A percentile compares a stretch with the other conserved stretches of the same genome.
These are phyloP conservation scores for Eucalyptus tenuipes DNA, from an alignment of 345 rosid genomes.

Conservation along the genomic window DNA sequence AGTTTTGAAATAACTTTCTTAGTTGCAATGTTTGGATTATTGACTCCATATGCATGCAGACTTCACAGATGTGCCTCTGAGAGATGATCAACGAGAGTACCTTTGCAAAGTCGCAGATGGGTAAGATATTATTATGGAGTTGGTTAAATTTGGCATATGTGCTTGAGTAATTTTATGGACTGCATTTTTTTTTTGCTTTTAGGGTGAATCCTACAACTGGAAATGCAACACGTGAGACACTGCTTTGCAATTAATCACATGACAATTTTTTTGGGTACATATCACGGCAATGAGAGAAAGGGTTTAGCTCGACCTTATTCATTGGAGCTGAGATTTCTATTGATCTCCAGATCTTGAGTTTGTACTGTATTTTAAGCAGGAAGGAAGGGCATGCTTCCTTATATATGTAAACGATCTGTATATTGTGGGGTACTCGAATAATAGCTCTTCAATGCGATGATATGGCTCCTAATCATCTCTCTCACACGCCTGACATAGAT, in stretches of 20 bases:
- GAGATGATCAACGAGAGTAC: constrained; percentile 83
- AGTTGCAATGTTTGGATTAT: neutral
- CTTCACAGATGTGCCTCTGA: constrained; percentile 86
- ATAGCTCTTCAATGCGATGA: neutral
- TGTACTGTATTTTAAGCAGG: neutral
- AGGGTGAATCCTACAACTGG: constrained; percentile 78
- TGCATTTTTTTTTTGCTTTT: neutral
- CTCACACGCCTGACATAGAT: neutral
- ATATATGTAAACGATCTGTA: neutral
- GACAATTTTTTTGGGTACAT: neutral
- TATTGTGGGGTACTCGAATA: neutral
- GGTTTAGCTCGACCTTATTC: neutral
- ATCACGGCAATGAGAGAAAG: neutral
- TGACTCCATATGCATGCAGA: constrained; percentile 22
- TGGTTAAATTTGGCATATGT: neutral
- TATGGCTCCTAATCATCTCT: neutral
- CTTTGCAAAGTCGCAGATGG: constrained; percentile 88
- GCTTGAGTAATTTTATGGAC: neutral
- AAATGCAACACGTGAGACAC: constrained; percentile 69
- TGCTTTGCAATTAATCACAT: constrained; percentile 50
- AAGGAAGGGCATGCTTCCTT: neutral
- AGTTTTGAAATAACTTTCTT: neutral
- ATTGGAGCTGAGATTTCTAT: neutral
- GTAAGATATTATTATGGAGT: constrained; percentile 12
- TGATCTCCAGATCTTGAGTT: neutral